Base-by-base conservation (phyloP, 2,329 filamentous ascomycete species). In the Colletotrichum somersetense region DNA sequence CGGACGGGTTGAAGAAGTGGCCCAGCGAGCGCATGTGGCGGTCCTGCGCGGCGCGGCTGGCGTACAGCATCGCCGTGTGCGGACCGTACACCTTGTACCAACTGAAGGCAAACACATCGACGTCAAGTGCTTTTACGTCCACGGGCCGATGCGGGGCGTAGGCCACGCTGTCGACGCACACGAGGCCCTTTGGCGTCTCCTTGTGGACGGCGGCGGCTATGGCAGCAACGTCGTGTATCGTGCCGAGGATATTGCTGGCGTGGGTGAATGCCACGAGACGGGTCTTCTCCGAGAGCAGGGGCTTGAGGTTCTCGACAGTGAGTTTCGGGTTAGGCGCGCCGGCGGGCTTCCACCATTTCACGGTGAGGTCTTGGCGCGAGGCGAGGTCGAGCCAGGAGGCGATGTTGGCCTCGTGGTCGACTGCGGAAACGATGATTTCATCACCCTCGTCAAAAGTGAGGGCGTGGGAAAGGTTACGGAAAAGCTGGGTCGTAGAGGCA, bases 11-110 rank as follows among this genome's bases (percentile, higher is more conserved):
- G 84, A 94, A 94, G 82, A 88, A 93, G 77, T 94, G 92, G 0
- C 88, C 88, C 0, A 86, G 75, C 0, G 89, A 88, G 5, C 81
- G 81, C 66, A 94, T 83, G 59, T 86, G 80, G 5, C 14, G 26
- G 20, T 86, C 77, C 72, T 92, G 89, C 0, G 89, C 90, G 0
- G 80, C 77, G 5, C 83, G 83, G 33, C 89, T 89, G 6, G 88
- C 91, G 77, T 94, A 96, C 1, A 96, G 83, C 74, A 91, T 88
- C 0, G 92, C 87, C 1, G 95, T 85, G 75, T 95, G 93, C 1
- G 93, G 93, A 0, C 93, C 93, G 77, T 92, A 95, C 1, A 95
- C 89, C 79, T 96, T 96, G 82, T 95, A 95, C 93, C 92, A 95
- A 0, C 87, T 91, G 78, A 95, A 94, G n/a, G 86, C 82, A 79